Base-by-base conservation (phyloP, 352 stramenopile species). In the Phytophthora ramorum region DNA sequence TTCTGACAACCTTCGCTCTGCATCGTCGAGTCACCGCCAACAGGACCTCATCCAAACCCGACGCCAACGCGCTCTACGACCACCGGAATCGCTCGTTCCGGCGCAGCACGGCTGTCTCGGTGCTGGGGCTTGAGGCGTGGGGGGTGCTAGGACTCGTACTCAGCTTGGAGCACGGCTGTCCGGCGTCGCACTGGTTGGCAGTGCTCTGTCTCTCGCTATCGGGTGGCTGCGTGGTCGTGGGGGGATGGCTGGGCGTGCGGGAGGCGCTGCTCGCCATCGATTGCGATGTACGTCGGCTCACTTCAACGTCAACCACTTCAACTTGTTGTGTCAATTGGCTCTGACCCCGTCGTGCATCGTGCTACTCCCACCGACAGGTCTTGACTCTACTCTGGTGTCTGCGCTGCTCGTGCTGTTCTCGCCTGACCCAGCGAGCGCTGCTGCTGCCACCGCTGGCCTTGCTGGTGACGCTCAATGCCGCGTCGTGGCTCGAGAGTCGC, bases 331-430 rank as follows among this genome's bases (percentile, higher is more conserved):
- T 28, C 24, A 28, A 2, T 28, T 2, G 24, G 24, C 3, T 28
- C 24, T 28, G 24, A 28, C n/a, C 24, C 5, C 24, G 24, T 28
- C 24, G 5, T 28, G 5, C 35, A 2, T 45, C 24, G n/a, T 45
- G 4, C 38, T 45, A 45, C 7, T 19, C 4, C 38, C n/a, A 20
- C 38, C n/a, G 24, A 30, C 37, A 87, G 78, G 52, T 70, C 4
- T 37, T 71, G 1, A 65, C 62, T 7, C 69, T 76, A 14, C 55
- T 90, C 22, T 48, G 66, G 26, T 73, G 78, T 59, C 52, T 90
- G n/a, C 77, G 81, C 49, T 90, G 81, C 30, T 83, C 75, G 16
- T 90, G 81, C 58, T 90, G 75, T 61, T 83, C 79, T 6, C 52
- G 58, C 10, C 32, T 69, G n/a, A 63, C 76, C 26, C 74, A 85